Percentiles rank a stretch among this genome's conserved stretches.
phyloP scores from a whole-genome alignment of 169 alveolate genomes.

The Cyclospora cayetanensis region DNA sequence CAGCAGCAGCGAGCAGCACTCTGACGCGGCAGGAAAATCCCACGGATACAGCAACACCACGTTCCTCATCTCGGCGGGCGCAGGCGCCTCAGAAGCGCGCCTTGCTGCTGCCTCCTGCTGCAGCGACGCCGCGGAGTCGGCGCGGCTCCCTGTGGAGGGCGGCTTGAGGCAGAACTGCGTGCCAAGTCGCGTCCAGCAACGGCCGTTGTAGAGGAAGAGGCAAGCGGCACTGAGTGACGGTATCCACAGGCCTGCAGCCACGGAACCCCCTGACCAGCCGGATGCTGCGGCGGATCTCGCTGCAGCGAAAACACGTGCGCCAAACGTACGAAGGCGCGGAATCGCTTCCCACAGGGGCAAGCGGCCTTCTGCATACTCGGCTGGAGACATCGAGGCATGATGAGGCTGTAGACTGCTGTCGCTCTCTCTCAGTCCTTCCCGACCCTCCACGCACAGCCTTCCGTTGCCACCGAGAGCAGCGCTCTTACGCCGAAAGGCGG shows the following conservation, averaged over 20 bases:
- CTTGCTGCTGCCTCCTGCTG: neutral
- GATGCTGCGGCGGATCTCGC: no score
- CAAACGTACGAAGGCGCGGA: neutral
- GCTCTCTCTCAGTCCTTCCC: no score
- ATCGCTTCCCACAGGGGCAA: neutral
- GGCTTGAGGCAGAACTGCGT: neutral
- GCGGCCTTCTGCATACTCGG: no score
- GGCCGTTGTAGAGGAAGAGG: neutral
- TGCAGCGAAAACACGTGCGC: neutral
- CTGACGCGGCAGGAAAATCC: neutral
- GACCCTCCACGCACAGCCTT: no score
- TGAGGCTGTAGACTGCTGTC: no score
- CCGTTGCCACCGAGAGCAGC: no score
- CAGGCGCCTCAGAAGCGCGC: neutral
- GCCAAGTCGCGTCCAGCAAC: neutral
- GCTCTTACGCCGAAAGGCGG: no score
- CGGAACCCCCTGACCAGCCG: neutral
- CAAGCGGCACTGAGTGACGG: neutral
- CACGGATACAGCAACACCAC: slow-evolving; percentile 10
- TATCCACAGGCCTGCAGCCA: neutral
- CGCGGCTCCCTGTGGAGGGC: neutral
- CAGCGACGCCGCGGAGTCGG: neutral
- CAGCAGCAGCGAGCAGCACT: slow-evolving; percentile 9
- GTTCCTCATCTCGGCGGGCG: no score
- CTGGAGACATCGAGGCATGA: no score